Base-by-base conservation (phyloP, 169 alveolate species). In the Eimeria necatrix region DNA sequence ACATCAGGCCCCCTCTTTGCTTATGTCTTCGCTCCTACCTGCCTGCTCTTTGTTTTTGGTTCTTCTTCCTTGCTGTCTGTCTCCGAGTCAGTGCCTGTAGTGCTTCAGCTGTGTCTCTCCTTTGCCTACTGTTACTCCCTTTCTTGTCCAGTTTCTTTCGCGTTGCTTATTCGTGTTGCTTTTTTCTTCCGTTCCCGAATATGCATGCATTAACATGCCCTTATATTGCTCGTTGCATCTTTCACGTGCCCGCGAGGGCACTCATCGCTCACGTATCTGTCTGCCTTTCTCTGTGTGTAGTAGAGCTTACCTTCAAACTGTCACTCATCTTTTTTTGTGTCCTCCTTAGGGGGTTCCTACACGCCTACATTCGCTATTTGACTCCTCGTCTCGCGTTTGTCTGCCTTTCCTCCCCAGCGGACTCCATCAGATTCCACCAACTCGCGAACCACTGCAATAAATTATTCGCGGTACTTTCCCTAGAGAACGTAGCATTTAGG, bases 341-440 rank as follows among this genome's bases (percentile, higher is more conserved):
- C 76, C 4, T 52, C 41, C 20, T 46, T 53, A 96, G 97, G 95
- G 95, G 94, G 59, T 96, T 96, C 70, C 70, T 96, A 81, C 95
- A 96, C 80, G 97, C 96, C 70, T 96, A 96, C 91, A 94, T 96
- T 52, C 95, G 95, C 94, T 96, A 89, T 74, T 83, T 96, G 71
- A 92, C 93, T 56, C 91, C 95, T 16, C 95, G 94, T 48, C 83
- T 94, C 56, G 96, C 97, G 41, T 94, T 96, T 20, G 95, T 95
- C 71, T 64, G 91, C 46, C 93, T 96, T 26, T 95, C 97, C 10
- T 74, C 94, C 48, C 94, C 96, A 14, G 95, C 96, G 68, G 94
- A 96, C 93, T 91, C 94, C 78, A 96, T 90, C 53, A 64, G 92
- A 85, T 96, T 96, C 64, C 94, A 96, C 76, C 95, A 91, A n/a